phyloP scores from a whole-genome alignment of 805 yeast species.

The Candida tammaniensis region DNA sequence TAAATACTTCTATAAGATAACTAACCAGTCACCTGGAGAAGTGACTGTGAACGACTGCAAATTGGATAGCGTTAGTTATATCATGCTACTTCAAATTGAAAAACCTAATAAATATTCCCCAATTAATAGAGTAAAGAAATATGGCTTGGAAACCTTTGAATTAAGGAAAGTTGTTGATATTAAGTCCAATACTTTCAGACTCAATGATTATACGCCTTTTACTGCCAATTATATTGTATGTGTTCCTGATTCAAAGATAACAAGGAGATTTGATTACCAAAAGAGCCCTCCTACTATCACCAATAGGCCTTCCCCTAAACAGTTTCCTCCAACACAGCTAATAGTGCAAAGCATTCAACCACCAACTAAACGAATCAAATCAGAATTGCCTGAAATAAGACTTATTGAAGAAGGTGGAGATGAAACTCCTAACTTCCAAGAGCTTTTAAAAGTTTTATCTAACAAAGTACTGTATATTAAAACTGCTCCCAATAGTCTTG shows the following conservation, averaged over 20 bases:
- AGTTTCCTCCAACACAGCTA: too few species aligned
- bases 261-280: background rate
- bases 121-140: conserved; percentile 2
- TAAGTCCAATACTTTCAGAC: background rate
- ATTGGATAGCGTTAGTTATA: background rate
- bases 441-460: background rate
- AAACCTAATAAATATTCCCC: conserved; percentile 10
- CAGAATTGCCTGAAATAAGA: too few species aligned
- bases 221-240: conserved; percentile 4
- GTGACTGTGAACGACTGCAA: conserved; percentile 1
- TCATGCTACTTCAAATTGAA: conserved; percentile 1
- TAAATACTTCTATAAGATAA: conserved; percentile 25
- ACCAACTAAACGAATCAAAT: too few species aligned
- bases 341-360: too few species aligned
- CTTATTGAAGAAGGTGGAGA: background rate
- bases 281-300: too few species aligned
- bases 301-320: too few species aligned
- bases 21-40: background rate
- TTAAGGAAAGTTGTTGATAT: background rate
- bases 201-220: conserved; percentile 1
- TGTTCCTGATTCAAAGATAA: conserved; percentile 2
- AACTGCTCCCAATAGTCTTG: conserved; percentile 1
- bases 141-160: conserved; percentile 5
- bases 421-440: background rate
- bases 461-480: background rate